Evolutionary conservation across 768 basidiomycete species (phyloP), one percentile per base, ranked within the genome.

Genomic region (Mrakia blollopis): DNA sequence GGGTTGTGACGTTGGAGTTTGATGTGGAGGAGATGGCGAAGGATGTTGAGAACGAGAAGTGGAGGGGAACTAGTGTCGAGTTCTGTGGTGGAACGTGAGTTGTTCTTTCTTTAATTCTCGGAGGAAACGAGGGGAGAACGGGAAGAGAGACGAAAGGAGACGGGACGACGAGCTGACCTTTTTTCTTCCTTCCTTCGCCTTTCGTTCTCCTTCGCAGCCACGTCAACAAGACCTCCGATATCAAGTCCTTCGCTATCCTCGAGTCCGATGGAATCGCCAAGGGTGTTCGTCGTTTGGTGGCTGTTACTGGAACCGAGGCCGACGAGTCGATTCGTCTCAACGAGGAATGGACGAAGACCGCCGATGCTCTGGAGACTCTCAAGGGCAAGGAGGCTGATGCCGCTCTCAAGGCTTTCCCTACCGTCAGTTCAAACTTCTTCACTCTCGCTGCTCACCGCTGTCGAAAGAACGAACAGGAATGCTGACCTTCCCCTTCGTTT

Each of bases 181-280:
- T 47, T 47, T 14, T 23, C 4, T 25, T 25, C 74, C 13, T 18
- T 30, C 35, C 3, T 18, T 57, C 13, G 32, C 30, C 50, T 50
- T 50, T 2, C 47, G 18, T 68, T 25, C 68, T 44, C 44, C 44
- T 44, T 44, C 11, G 6, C 74, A 94, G 93, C 1, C 97, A 99
- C 82, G 97, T 99, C 74, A 88, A 89, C n/a, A 92, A 90, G 85
- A 99, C 97, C 0, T 93, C 95, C 25, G 93, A 95, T 80, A 98
- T 99, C 87, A 95, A 96, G 84, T 91, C 93, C 82, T 91, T 99
- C 83, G 90, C 95, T 39, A 91, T 99, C 78, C 91, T 88, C 8
- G 97, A 98, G 81, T 97, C 98, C 83, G 92, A 92, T 6, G 95
- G 95, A 47, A 98, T 98, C 80, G 97, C 97, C 10, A 98, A 98